A percentile compares a stretch with the other conserved stretches of the same genome.
Conservation (phyloP, 2,329 filamentous ascomycete species). For the Fusarium nygamai region DNA sequence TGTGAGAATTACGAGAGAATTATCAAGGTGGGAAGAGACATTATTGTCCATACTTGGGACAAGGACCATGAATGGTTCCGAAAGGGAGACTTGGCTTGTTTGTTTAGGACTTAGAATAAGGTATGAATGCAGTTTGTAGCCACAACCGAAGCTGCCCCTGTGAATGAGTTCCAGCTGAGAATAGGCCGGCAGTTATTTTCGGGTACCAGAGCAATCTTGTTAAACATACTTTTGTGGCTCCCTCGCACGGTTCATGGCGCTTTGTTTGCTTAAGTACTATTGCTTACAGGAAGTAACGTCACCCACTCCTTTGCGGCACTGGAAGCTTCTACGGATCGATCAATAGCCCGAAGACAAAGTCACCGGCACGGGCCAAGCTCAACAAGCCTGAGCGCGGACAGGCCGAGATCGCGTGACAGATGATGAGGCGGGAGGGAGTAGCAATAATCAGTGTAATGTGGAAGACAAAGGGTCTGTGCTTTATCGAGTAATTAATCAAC, state of each 20-base stretch:
- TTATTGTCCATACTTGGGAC: background rate
- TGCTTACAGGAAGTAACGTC: too few species aligned
- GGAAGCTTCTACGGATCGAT: background rate
- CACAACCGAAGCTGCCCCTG: too few species aligned
- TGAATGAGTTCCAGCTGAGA: too few species aligned
- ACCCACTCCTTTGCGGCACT: accelerated
- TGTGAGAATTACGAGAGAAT: background rate
- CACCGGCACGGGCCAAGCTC: background rate
- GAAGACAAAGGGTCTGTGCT: background rate
- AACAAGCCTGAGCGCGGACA: background rate
- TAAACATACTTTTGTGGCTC: too few species aligned
- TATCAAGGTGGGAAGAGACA: background rate
- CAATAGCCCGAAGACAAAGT: background rate
- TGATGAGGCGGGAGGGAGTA: background rate
- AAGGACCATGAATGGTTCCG: background rate
- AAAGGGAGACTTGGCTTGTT: background rate
- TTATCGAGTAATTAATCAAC: background rate
- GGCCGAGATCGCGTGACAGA: accelerated
- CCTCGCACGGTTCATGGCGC: too few species aligned
- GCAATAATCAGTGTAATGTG: background rate
- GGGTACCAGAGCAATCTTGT: too few species aligned
- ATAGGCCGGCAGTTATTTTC: too few species aligned
- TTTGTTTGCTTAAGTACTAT: too few species aligned
- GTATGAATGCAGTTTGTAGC: too few species aligned
- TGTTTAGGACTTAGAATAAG: background rate